Evolutionary conservation across 208 protist genomes (phyloP).

Genomic region (Endotrypanum monterogeii): DNA sequence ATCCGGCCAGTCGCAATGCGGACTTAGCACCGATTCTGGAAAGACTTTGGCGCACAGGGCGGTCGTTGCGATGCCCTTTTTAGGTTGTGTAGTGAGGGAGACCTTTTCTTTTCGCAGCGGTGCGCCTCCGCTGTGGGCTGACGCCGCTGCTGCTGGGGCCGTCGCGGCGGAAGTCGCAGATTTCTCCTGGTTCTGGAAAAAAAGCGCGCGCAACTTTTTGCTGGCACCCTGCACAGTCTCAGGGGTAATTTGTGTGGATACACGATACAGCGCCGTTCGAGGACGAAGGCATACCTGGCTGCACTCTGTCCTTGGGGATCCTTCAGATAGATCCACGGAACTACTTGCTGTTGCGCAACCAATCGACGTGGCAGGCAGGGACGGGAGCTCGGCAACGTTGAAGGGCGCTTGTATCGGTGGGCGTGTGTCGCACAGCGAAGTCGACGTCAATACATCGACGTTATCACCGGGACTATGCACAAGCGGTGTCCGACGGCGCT

Average conservation of each 20-base stretch:
- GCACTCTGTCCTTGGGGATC: neutral
- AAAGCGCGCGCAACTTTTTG: constrained; percentile 31
- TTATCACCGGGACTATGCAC: constrained; percentile 12
- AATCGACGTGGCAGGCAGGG: neutral
- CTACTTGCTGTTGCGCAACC: neutral
- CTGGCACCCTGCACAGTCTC: constrained; percentile 29
- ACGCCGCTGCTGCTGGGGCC: neutral
- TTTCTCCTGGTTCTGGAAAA: constrained; percentile 32
- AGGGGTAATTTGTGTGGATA: constrained; percentile 34
- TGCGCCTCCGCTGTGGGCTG: neutral
- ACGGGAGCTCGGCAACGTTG: neutral
- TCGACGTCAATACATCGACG: neutral
- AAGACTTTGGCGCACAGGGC: constrained; percentile 52
- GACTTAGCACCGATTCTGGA: constrained; percentile 40
- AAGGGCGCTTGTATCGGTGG: neutral
- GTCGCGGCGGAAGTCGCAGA: constrained; percentile 2
- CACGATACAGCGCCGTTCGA: constrained; percentile 40
- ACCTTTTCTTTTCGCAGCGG: constrained; percentile 17
- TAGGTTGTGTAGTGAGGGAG: constrained; percentile 11
- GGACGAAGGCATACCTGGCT: neutral
- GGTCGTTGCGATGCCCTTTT: constrained; percentile 25
- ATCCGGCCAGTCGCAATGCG: constrained; percentile 75
- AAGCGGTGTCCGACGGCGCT: constrained; percentile 10
- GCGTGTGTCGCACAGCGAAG: neutral
- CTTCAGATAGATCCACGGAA: neutral